Evolutionary conservation across 108 stramenopile species (phyloP).

Genomic region (Fistulifera pelliculosa): DNA sequence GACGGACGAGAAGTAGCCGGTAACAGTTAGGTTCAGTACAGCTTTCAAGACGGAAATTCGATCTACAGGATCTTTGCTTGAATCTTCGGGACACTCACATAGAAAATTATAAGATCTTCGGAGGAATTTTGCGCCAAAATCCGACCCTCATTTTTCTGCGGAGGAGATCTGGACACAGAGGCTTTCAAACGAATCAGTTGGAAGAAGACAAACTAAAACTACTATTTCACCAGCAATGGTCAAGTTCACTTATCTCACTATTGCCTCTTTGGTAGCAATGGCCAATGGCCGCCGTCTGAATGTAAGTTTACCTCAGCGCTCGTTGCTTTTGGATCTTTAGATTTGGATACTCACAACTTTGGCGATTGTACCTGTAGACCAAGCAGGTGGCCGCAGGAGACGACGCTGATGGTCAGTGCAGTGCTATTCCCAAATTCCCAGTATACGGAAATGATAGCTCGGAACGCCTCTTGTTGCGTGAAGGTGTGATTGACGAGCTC

Average conservation of each 20-base stretch:
- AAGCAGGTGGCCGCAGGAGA: neutral
- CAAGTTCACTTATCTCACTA: neutral
- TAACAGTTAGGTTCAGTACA: too few species aligned
- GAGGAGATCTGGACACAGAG: neutral
- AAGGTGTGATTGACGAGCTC: slow-evolving; percentile 33
- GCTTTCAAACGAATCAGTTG: neutral
- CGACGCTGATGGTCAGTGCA: neutral
- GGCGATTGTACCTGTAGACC: neutral
- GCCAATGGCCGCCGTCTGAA: neutral
- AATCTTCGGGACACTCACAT: too few species aligned
- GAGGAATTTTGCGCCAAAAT: neutral
- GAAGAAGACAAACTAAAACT: neutral
- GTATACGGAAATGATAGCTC: slow-evolving; percentile 26
- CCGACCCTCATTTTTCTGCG: slow-evolving; percentile 1
- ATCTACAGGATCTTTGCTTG: too few species aligned
- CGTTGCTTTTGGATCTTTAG: neutral
- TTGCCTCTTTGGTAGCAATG: neutral
- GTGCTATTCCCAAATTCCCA: slow-evolving; percentile 11
- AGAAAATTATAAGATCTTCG: neutral
- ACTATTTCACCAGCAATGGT: neutral
- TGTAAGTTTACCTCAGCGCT: neutral
- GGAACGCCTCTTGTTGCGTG: slow-evolving; percentile 29
- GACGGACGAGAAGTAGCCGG: too few species aligned
- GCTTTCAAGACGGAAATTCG: too few species aligned
- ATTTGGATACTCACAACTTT: neutral